These are phyloP conservation scores for Brassica nigra DNA, from an alignment of 345 rosid species.

Conservation along the genomic window DNA sequence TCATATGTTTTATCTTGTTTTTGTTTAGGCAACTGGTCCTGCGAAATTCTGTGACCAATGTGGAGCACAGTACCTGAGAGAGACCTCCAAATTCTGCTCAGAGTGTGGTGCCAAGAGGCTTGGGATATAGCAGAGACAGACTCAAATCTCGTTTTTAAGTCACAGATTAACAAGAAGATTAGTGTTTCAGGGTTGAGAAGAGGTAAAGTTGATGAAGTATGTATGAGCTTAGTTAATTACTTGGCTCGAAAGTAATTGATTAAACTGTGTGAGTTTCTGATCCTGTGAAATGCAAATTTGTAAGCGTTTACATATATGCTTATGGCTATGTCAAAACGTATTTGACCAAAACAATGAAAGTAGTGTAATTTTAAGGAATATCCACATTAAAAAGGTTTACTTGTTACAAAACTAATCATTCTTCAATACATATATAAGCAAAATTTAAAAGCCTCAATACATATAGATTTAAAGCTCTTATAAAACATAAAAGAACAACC, in stretches of 20 bases:
- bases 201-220: neutral
- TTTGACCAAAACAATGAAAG: neutral
- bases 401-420: neutral
- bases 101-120: slow-evolving; percentile 88
- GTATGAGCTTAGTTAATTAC: neutral
- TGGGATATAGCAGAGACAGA: slow-evolving; percentile 49
- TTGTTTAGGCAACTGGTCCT: slow-evolving; percentile 43
- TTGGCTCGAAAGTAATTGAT: neutral
- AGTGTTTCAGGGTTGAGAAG: neutral
- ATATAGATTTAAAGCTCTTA: slow-evolving; percentile 7
- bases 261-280: neutral
- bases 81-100: slow-evolving; percentile 90
- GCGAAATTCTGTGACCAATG: slow-evolving; percentile 41
- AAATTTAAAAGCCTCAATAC: neutral
- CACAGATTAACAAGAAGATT: neutral
- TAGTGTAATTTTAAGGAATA: neutral
- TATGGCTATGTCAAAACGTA: slow-evolving; percentile 2
- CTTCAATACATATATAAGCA: neutral
- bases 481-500: neutral
- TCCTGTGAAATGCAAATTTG: neutral
- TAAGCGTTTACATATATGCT: neutral
- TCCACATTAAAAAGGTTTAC: neutral
- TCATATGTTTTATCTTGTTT: neutral
- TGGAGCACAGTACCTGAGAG: slow-evolving; percentile 79
- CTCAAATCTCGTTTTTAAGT: neutral